These are phyloP conservation scores for Daldinia decipiens DNA, from an alignment of 495 filamentous ascomycete genomes.

Conservation along the genomic window DNA sequence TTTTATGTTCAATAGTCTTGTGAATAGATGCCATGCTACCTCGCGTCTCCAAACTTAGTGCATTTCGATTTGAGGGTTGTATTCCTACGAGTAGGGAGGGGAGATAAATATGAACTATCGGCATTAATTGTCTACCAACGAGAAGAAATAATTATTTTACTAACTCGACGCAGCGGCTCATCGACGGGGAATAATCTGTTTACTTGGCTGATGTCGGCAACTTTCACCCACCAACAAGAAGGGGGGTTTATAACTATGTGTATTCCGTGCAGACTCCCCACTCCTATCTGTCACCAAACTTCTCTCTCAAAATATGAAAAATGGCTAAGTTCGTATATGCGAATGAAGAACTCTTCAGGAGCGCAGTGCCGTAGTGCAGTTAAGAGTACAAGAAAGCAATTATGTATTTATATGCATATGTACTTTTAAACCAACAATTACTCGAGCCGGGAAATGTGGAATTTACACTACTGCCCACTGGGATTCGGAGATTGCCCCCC, in stretches of 20 bases:
- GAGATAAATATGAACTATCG: not conserved
- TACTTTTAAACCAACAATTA: not conserved
- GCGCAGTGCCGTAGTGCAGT: not conserved
- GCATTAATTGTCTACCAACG: not conserved
- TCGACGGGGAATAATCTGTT: not conserved
- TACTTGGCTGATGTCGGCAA: not conserved
- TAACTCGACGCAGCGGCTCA: not conserved
- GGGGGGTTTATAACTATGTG: not conserved
- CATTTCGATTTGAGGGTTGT: not conserved
- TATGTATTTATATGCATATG: not conserved
- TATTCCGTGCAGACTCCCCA: not conserved
- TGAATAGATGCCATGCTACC: not conserved
- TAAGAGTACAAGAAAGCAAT: not conserved
- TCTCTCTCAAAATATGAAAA: not conserved
- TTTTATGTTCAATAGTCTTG: not conserved
- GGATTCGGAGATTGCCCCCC: conserved; percentile 31
- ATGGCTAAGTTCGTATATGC: not conserved
- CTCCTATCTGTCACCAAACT: not conserved
- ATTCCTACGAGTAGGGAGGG: not conserved
- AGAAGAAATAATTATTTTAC: not conserved
- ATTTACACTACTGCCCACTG: not conserved
- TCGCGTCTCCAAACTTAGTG: not conserved
- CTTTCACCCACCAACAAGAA: not conserved
- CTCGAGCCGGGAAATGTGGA: not conserved
- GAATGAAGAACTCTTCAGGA: not conserved